A percentile compares a stretch with the other conserved stretches of the same genome.
Conservation (phyloP, 441 rosid species). For the Gossypium lobatum region DNA sequence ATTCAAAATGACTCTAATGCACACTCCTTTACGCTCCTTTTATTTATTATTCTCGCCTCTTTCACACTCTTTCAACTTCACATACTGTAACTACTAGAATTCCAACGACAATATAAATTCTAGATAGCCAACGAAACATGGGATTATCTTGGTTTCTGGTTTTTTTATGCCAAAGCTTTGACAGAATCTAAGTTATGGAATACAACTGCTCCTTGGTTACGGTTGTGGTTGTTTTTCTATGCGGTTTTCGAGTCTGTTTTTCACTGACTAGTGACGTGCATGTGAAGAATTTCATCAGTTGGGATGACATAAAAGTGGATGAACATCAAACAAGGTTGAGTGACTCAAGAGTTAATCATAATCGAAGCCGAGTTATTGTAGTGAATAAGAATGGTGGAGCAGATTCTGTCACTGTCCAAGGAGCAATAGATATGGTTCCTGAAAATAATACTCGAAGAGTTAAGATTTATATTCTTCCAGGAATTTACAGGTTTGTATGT, state of each 20-base stretch:
- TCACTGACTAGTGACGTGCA: not conserved
- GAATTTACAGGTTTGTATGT: slow-evolving; percentile 67
- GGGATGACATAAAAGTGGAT: slow-evolving; percentile 72
- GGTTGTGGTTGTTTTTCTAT: slow-evolving; percentile 12
- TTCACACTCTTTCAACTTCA: slow-evolving; percentile 1
- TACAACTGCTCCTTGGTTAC: slow-evolving; percentile 15
- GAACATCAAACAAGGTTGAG: slow-evolving; percentile 18
- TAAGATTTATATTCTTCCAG: slow-evolving; percentile 72
- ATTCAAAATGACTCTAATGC: not conserved
- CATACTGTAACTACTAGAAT: not conserved
- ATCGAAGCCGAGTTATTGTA: slow-evolving; percentile 44
- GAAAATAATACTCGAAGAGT: slow-evolving; percentile 54
- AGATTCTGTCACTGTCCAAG: slow-evolving; percentile 80
- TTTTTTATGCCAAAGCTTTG: not conserved
- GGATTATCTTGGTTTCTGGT: not conserved
- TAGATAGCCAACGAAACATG: not conserved
- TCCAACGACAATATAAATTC: not conserved
- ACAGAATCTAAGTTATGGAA: not conserved
- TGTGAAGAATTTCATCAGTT: slow-evolving; percentile 41
- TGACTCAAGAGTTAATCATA: slow-evolving; percentile 21
- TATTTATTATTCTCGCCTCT: slow-evolving; percentile 9
- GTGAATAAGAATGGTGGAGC: slow-evolving; percentile 65
- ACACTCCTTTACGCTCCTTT: slow-evolving; percentile 5
- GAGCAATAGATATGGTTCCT: slow-evolving; percentile 76
- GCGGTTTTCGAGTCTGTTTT: slow-evolving; percentile 10